phyloP scores from a whole-genome alignment of 2,329 filamentous ascomycete species.

The Beauveria brongniartii region DNA sequence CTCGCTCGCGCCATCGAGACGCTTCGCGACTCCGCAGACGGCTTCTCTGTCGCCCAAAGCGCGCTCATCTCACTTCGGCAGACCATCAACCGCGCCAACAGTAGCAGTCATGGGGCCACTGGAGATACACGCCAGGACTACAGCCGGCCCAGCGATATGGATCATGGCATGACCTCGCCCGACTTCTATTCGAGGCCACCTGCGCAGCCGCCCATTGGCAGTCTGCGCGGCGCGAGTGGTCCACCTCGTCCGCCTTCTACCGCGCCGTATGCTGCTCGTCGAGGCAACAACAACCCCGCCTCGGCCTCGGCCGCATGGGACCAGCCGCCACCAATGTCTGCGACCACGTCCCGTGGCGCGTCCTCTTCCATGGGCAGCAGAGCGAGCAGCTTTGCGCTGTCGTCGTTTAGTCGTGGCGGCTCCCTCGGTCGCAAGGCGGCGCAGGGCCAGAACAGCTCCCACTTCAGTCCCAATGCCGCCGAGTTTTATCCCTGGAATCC shows the following conservation, averaged over 20 bases:
- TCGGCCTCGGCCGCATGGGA: not conserved
- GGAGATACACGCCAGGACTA: not conserved
- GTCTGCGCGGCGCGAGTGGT: not conserved
- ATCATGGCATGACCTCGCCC: not conserved
- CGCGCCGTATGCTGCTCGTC: not conserved
- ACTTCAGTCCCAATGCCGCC: constrained; percentile 25
- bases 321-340: not conserved
- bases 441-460: constrained; percentile 1
- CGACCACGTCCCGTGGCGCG: not conserved
- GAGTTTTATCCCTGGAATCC: constrained; percentile 25
- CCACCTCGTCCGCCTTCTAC: not conserved
- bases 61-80: constrained; percentile 21
- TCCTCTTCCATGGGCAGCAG: not conserved
- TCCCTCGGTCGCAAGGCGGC: constrained; percentile 2
- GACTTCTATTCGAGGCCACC: not conserved
- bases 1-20: constrained; percentile 26
- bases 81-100: not conserved
- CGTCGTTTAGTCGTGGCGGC: constrained; percentile 12
- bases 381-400: constrained; percentile 6
- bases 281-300: not conserved
- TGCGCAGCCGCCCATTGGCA: not conserved
- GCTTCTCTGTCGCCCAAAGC: constrained; percentile 20
- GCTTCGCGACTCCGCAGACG: constrained; percentile 21
- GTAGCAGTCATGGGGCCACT: too few relatives aligned
- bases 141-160: not conserved